A percentile compares a stretch with the other conserved stretches of the same genome.
phyloP scores from a whole-genome alignment of 352 stramenopile genomes.

The Phytophthora crassamura region DNA sequence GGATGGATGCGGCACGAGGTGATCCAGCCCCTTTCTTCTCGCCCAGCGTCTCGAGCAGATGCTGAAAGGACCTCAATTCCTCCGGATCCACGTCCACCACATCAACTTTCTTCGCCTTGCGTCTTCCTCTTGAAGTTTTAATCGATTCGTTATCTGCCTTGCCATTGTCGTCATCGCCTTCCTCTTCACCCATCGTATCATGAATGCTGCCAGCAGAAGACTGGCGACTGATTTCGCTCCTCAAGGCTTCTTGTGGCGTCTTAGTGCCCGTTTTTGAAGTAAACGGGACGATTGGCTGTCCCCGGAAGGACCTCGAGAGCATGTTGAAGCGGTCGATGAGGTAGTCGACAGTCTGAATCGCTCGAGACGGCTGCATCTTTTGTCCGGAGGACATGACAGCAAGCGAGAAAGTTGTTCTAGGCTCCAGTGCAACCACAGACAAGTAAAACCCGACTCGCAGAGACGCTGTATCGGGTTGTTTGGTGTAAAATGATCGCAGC shows the following conservation, averaged over 20 bases:
- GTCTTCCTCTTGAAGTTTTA: background rate
- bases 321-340: conserved; percentile 78
- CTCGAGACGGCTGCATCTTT: conserved; percentile 57
- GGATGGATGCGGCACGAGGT: conserved; percentile 32
- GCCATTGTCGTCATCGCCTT: conserved; percentile 3
- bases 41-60: conserved; percentile 52
- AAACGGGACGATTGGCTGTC: conserved; percentile 7
- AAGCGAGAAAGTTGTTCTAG: conserved; percentile 52
- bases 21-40: conserved; percentile 34
- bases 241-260: background rate
- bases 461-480: conserved; percentile 4
- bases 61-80: conserved; percentile 52
- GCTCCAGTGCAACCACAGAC: conserved; percentile 54
- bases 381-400: conserved; percentile 71
- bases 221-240: background rate
- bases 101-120: conserved; percentile 12
- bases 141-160: background rate
- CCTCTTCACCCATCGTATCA: conserved; percentile 16
- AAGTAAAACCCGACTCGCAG: conserved; percentile 56
- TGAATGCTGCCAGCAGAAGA: conserved; percentile 10
- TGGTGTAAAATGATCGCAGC: conserved; percentile 27
- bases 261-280: background rate
- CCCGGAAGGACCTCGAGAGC: conserved; percentile 50
- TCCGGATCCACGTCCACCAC: conserved; percentile 12
- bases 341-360: conserved; percentile 68